A percentile compares a stretch with the other conserved stretches of the same genome.
These are phyloP conservation scores for Neofusicoccum ribis DNA, from an alignment of 2,329 filamentous ascomycete species.

Conservation along the genomic window DNA sequence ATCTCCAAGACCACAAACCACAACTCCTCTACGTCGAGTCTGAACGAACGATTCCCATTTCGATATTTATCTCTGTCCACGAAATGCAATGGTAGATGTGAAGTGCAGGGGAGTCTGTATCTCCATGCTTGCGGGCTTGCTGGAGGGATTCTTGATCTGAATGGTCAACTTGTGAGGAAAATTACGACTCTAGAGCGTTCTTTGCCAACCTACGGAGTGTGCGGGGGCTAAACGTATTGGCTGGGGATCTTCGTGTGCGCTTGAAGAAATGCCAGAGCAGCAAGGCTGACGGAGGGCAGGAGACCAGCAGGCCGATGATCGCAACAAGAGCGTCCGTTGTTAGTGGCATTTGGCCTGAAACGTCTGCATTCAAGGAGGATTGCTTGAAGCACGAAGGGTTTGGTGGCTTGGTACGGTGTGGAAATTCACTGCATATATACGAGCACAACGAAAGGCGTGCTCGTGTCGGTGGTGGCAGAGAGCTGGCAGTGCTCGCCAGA, in stretches of 20 bases:
- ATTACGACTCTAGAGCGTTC: too few species aligned
- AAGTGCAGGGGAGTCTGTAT: neutral
- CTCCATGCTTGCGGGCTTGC: neutral
- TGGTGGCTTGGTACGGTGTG: too few species aligned
- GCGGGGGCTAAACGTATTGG: too few species aligned
- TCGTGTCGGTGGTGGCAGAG: too few species aligned
- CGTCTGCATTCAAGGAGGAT: neutral
- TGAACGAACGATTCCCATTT: neutral
- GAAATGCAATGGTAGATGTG: neutral
- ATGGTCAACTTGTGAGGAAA: neutral
- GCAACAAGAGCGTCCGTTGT: neutral
- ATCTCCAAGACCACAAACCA: too few species aligned
- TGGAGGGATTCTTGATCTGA: neutral
- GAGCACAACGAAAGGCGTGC: too few species aligned
- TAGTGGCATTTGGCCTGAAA: neutral
- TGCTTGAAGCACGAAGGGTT: too few species aligned
- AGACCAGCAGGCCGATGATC: neutral
- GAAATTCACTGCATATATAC: too few species aligned
- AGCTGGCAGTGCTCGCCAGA: too few species aligned
- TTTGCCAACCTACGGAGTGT: neutral
- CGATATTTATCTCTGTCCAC: neutral
- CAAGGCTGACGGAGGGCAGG: neutral
- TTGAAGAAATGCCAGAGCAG: neutral
- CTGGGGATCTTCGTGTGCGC: neutral
- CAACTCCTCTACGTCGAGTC: neutral